A percentile compares a stretch with the other conserved stretches of the same genome.
Conservation (phyloP, 2,329 filamentous ascomycete genomes). For the Talaromyces funiculosus region DNA sequence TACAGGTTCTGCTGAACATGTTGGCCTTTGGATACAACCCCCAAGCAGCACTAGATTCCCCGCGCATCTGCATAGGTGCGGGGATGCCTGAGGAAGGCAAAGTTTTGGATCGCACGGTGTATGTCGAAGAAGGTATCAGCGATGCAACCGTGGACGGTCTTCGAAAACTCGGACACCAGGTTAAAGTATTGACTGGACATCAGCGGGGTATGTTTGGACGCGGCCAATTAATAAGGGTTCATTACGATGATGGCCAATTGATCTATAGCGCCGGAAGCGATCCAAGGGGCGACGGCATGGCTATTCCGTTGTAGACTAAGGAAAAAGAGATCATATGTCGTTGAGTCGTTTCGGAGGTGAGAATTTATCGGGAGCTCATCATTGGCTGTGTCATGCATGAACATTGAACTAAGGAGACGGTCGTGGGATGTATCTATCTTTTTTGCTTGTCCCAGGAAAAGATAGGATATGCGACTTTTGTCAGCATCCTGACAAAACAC, state of each 20-base stretch:
- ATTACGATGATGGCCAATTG: constrained; percentile 65
- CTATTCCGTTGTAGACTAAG: constrained; percentile 43
- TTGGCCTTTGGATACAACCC: constrained; percentile 73
- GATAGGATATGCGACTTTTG: background rate
- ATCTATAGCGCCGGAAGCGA: constrained; percentile 91
- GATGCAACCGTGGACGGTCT: constrained; percentile 63
- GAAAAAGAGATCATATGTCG: background rate
- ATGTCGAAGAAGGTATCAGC: constrained; percentile 75
- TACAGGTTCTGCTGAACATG: constrained; percentile 89
- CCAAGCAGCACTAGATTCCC: constrained; percentile 84
- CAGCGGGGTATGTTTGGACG: constrained; percentile 69
- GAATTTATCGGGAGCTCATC: background rate
- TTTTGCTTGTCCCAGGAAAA: background rate
- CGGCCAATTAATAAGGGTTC: constrained; percentile 77
- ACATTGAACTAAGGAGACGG: background rate
- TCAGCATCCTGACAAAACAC: background rate
- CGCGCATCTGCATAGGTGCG: constrained; percentile 79
- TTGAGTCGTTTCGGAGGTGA: background rate
- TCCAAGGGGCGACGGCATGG: constrained; percentile 72
- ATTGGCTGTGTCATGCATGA: constrained; percentile 3
- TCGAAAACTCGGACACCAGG: constrained; percentile 64
- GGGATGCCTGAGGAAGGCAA: constrained; percentile 59
- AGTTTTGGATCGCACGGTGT: constrained; percentile 60
- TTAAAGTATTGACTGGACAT: constrained; percentile 62
- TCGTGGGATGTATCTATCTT: background rate